Evolutionary conservation across 2,329 filamentous ascomycete genomes (phyloP), one percentile per base, ranked within the genome.

Genomic region (Lizonia empirigonia): DNA sequence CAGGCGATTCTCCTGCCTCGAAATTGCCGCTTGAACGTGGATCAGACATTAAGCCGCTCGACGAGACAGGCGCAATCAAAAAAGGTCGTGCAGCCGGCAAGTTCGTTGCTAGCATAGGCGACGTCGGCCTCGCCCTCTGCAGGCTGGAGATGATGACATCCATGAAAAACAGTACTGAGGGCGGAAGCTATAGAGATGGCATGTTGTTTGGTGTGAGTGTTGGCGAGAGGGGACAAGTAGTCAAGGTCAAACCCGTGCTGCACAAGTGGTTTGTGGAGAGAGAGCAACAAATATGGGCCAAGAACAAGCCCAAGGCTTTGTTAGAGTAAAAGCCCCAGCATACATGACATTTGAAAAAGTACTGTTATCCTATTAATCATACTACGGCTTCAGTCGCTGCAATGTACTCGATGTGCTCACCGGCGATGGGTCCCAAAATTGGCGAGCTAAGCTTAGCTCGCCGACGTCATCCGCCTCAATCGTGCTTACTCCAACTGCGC

Each of bases 121-220:
- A 97, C 68, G 76, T 97, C 23, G 94, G 94, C 1, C 78, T 99
- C 44, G 93, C 86, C 2, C 76, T 97, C 60, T 97, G 93, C 69
- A 85, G 93, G 20, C 75, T 97, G 62, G 91, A 96, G 76, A 86
- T 87, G 69, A 97, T 97, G 92, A 96, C 90, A 5, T 88, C 91
- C 67, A 77, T 94, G 38, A 78, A 79, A 26, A 76, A 94, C 45
- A 88, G 88, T 2, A 88, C 85, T 49, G 85, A 88, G 56, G 81
- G 82, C 0, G 82, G 82, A 15, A 76, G 76, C 18, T 90, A 80
- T 68, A 83, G 77, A 52, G 80, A 82, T 0, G 80, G 79, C 1
- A 80, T 86, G 68, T 66, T 76, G 45, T 84, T 84, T 64, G 71
- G 71, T 6, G 35, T 77, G 1, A 27, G 33, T 44, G 56, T 48